Percentiles rank a stretch among this genome's conserved stretches.
Conservation (phyloP, 2,329 filamentous ascomycete genomes). For the Colletotrichum navitas region DNA sequence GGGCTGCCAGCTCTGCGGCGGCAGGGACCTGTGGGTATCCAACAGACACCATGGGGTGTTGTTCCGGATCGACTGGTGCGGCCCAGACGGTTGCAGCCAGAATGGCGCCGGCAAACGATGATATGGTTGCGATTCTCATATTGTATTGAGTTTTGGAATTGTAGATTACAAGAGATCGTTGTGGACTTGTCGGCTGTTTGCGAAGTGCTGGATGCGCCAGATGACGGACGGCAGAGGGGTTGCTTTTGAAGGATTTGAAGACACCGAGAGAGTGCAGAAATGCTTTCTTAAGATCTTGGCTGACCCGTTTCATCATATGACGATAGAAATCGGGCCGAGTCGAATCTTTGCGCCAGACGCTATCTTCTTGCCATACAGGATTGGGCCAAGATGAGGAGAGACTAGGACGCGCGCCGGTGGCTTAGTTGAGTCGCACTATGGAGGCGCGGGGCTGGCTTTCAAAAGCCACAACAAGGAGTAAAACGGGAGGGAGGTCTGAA, state of each 20-base stretch:
- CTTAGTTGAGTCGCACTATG: slow-evolving; percentile 12
- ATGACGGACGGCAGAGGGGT: neutral
- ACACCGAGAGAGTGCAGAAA: neutral
- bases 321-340: slow-evolving; percentile 3
- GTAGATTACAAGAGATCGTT: neutral
- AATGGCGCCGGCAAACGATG: slow-evolving; percentile 2
- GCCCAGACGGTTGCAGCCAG: slow-evolving; percentile 15
- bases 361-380: slow-evolving; percentile 1
- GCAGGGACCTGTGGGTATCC: neutral
- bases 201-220: neutral
- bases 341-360: neutral
- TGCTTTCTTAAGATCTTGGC: too few species aligned
- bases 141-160: neutral
- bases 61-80: slow-evolving; percentile 28
- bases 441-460: neutral
- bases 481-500: slow-evolving; percentile 16
- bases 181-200: neutral
- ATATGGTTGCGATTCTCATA: slow-evolving; percentile 23
- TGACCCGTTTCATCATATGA: neutral
- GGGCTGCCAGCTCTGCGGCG: neutral
- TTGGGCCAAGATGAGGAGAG: neutral
- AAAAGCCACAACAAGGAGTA: slow-evolving; percentile 30
- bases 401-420: slow-evolving; percentile 12
- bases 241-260: neutral
- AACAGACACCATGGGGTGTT: slow-evolving; percentile 2